These are phyloP conservation scores for Coemansia sp. DNA, from an alignment of 192 early-diverging fungal genomes.

Conservation along the genomic window DNA sequence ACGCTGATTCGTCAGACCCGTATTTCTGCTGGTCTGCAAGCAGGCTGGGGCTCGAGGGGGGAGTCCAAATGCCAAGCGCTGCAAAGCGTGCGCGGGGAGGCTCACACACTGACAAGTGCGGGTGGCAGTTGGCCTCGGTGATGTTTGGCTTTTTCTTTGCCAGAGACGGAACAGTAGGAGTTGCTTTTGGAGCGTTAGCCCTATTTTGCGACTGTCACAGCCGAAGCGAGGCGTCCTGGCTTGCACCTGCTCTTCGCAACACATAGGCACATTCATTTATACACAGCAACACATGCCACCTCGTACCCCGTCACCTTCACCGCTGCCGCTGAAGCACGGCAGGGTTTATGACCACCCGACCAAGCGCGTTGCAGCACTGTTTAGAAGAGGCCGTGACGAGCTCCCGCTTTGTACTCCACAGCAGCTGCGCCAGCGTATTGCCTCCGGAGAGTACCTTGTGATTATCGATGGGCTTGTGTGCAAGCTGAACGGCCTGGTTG, in stretches of 20 bases:
- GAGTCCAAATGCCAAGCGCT: no score
- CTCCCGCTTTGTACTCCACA: constrained; percentile 36
- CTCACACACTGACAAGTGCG: no score
- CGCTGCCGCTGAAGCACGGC: background rate
- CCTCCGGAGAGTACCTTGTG: constrained; percentile 74
- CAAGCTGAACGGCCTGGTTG: constrained; percentile 77
- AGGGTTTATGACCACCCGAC: background rate
- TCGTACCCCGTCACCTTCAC: constrained; percentile 21
- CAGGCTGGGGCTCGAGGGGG: no score
- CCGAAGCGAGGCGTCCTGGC: background rate
- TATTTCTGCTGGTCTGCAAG: no score
- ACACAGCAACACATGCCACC: constrained; percentile 18
- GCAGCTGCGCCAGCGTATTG: constrained; percentile 44
- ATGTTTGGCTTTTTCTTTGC: no score
- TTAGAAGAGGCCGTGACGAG: constrained; percentile 16
- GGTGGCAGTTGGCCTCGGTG: no score
- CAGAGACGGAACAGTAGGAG: no score
- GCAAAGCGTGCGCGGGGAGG: no score
- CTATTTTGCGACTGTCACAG: background rate
- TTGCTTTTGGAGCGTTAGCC: no score
- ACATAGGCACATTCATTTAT: background rate
- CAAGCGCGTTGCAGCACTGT: constrained; percentile 3
- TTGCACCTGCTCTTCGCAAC: background rate
- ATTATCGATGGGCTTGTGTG: constrained; percentile 86
- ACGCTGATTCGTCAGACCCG: no score